Conservation (phyloP, 1,139 yeast species). For the Protomyces inouyei region DNA sequence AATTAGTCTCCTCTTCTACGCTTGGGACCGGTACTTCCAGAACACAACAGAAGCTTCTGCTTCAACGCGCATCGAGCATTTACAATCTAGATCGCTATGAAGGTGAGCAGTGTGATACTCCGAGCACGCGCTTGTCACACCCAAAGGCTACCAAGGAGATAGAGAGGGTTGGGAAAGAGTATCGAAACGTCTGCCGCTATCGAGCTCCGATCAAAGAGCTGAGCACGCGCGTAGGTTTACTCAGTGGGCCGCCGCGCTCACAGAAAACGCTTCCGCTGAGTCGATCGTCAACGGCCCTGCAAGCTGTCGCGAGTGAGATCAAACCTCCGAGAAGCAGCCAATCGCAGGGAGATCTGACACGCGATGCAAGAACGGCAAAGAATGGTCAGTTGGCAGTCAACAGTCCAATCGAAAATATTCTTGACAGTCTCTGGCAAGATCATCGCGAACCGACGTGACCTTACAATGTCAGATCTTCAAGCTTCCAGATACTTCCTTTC, state of each 20-base stretch:
- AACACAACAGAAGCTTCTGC: constrained; percentile 21
- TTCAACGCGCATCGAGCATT: constrained; percentile 22
- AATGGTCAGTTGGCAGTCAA: background rate
- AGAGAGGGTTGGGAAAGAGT: constrained; percentile 12
- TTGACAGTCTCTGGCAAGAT: background rate
- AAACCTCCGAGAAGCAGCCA: background rate
- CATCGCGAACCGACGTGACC: background rate
- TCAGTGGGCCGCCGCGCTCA: background rate
- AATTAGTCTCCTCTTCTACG: constrained; percentile 10
- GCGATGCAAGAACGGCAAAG: background rate
- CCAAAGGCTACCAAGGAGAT: constrained; percentile 26
- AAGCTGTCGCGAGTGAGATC: background rate
- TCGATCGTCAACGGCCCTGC: background rate
- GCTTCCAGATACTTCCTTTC: constrained; percentile 9
- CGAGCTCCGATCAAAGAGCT: constrained; percentile 20
- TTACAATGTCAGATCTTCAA: constrained; percentile 16
- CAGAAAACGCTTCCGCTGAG: background rate
- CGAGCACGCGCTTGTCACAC: background rate
- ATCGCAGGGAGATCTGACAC: background rate
- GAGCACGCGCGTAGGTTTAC: background rate
- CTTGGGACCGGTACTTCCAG: constrained; percentile 20
- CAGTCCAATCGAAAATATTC: background rate
- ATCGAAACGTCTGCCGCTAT: constrained; percentile 13
- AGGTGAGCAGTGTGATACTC: background rate
- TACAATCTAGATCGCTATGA: background rate